These are phyloP conservation scores for Macrolepiota fuliginosa DNA, from an alignment of 768 basidiomycete genomes.

Conservation along the genomic window DNA sequence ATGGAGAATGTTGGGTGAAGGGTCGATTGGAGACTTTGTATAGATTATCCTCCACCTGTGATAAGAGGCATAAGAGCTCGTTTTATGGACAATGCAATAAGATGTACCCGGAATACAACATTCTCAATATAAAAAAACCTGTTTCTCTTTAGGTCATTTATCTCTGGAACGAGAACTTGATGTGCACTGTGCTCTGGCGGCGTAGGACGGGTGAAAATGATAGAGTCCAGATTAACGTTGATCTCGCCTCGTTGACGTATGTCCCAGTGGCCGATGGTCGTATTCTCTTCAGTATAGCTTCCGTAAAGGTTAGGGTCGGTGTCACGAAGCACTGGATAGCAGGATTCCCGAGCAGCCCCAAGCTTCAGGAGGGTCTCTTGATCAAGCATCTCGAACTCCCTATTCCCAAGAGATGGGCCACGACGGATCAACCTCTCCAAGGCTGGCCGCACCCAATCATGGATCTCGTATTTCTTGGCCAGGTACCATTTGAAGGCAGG, in stretches of 20 bases:
- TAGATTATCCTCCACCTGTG: not conserved
- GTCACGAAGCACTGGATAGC: not conserved
- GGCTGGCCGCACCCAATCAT: conserved; percentile 22
- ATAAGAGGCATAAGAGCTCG: not conserved
- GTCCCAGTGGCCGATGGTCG: not conserved
- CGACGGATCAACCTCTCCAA: conserved; percentile 1
- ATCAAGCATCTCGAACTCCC: conserved; percentile 1
- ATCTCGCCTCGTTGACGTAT: not conserved
- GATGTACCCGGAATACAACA: conserved; percentile 4
- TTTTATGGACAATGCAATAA: not conserved
- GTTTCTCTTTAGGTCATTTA: not conserved
- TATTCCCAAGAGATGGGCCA: not conserved
- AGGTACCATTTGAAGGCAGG: conserved; percentile 28
- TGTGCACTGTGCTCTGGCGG: not conserved
- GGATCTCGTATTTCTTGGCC: conserved; percentile 31
- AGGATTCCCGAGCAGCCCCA: not conserved
- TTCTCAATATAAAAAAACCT: conserved; percentile 5
- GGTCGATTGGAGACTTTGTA: conserved; percentile 7
- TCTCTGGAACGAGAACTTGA: no score
- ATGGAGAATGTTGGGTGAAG: not conserved
- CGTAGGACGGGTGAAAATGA: not conserved
- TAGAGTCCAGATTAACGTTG: not conserved
- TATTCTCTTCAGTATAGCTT: not conserved
- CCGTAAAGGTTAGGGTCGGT: not conserved
- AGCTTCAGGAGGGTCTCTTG: not conserved